Evolutionary conservation across 2,329 filamentous ascomycete genomes (phyloP).

Genomic region (Penicillium sp.): DNA sequence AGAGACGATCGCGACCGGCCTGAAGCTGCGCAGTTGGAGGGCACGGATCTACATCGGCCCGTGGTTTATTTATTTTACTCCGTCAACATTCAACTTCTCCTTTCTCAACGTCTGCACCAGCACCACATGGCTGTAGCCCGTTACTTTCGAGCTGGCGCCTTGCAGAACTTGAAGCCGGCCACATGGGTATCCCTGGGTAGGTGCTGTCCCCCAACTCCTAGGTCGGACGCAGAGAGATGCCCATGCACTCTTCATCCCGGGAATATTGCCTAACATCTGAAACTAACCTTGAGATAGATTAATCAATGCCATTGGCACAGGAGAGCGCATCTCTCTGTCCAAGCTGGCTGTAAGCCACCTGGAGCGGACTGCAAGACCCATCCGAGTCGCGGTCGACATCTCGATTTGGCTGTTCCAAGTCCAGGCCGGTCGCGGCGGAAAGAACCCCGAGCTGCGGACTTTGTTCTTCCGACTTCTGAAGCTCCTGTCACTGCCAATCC

Average conservation of each 20-base stretch:
- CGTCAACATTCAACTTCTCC: conserved; percentile 20
- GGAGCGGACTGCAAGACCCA: conserved; percentile 63
- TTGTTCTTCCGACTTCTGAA: conserved; percentile 87
- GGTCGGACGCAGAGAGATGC: conserved; percentile 5
- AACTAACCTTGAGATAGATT: conserved; percentile 55
- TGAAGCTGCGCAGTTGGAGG: conserved; percentile 3
- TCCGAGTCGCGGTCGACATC: conserved; percentile 87
- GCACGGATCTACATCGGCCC: conserved; percentile 37
- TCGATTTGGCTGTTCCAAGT: conserved; percentile 97
- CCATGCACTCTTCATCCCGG: not conserved
- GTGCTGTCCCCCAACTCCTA: conserved; percentile 9
- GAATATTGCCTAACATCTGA: not conserved
- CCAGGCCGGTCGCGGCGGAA: conserved; percentile 77
- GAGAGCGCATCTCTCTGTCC: conserved; percentile 72
- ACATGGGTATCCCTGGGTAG: conserved; percentile 47
- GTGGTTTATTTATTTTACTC: conserved; percentile 24
- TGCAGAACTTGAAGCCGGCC: conserved; percentile 3
- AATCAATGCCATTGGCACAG: conserved; percentile 80
- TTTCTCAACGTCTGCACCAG: not conserved
- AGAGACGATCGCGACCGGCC: not conserved
- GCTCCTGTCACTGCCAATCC: conserved; percentile 69
- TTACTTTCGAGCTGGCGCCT: conserved; percentile 1
- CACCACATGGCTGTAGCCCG: conserved; percentile 9
- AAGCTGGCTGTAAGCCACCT: conserved; percentile 77
- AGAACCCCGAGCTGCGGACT: conserved; percentile 83